These are phyloP conservation scores for Penicillium flavigenum DNA, from an alignment of 495 filamentous ascomycete genomes.

Conservation along the genomic window DNA sequence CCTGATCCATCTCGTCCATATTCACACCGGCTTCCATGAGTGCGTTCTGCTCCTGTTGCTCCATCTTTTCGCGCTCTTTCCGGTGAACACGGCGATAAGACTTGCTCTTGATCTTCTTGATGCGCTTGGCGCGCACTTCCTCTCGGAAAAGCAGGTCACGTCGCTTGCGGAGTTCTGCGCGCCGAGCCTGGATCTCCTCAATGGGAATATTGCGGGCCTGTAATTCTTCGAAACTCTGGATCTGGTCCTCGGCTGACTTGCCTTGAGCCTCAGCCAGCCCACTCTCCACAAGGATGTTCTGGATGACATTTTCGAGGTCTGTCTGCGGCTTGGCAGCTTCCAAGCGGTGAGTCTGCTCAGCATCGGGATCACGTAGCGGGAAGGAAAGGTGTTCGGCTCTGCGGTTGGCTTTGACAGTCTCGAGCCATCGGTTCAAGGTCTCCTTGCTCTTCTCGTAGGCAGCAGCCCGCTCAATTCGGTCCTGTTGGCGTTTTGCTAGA, in stretches of 20 bases:
- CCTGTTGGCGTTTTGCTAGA: conserved; percentile 85
- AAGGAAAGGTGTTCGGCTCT: conserved; percentile 91
- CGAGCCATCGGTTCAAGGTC: conserved; percentile 84
- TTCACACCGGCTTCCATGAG: conserved; percentile 67
- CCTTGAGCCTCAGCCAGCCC: conserved; percentile 61
- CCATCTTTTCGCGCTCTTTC: conserved; percentile 73
- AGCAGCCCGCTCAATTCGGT: conserved; percentile 76
- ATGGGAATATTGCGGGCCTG: conserved; percentile 62
- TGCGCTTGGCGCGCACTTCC: conserved; percentile 79
- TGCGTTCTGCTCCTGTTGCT: conserved; percentile 68
- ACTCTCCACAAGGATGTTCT: conserved; percentile 84
- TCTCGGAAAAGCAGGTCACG: conserved; percentile 90
- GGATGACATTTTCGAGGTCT: conserved; percentile 79
- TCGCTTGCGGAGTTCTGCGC: conserved; percentile 72
- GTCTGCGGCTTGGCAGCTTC: conserved; percentile 62
- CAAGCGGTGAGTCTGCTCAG: conserved; percentile 44
- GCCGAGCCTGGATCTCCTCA: conserved; percentile 70
- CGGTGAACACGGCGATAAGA: conserved; percentile 88
- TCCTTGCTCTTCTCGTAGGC: conserved; percentile 92
- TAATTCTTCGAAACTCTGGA: conserved; percentile 69
- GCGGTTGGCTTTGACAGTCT: conserved; percentile 91
- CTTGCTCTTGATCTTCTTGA: conserved; percentile 99
- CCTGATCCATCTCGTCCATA: conserved; percentile 72
- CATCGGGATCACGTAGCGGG: conserved; percentile 73
- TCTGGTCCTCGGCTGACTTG: conserved; percentile 61